Conservation (phyloP, 805 yeast genomes). For the Candida taoyuanica region DNA sequence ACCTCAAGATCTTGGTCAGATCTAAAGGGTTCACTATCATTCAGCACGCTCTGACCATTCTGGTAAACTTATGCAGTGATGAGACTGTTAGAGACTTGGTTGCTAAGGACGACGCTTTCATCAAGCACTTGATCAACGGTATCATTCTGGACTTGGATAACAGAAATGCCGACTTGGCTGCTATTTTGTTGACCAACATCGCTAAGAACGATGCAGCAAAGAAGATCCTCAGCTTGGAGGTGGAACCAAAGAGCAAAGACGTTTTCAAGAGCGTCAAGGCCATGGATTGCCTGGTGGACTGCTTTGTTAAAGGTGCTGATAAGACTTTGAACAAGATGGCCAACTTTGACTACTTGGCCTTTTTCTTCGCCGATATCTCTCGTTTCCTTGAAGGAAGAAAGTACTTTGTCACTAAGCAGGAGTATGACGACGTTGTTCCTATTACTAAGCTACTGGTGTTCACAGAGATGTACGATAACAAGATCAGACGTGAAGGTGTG, state of each 20-base stretch:
- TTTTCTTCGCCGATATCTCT: constrained; percentile 86
- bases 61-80: constrained; percentile 81
- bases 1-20: constrained; percentile 56
- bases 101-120: constrained; percentile 57
- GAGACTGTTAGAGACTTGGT: constrained; percentile 55
- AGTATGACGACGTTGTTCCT: constrained; percentile 73
- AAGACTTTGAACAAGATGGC: constrained; percentile 68
- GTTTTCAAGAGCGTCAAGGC: constrained; percentile 55
- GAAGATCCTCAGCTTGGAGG: constrained; percentile 39
- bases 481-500: constrained; percentile 84
- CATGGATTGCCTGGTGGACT: constrained; percentile 80
- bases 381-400: constrained; percentile 69
- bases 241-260: constrained; percentile 36
- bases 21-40: constrained; percentile 53
- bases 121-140: constrained; percentile 42
- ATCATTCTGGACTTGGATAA: constrained; percentile 53
- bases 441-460: constrained; percentile 76
- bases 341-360: constrained; percentile 75
- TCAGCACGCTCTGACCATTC: constrained; percentile 66
- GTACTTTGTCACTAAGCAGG: constrained; percentile 69
- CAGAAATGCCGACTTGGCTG: constrained; percentile 71
- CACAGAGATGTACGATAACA: constrained; percentile 74
- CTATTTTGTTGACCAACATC: constrained; percentile 79
- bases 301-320: constrained; percentile 81
- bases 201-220: constrained; percentile 71